Evolutionary conservation across 305 asterid genomes (phyloP), one percentile per base, ranked within the genome.

Genomic region (Fraxinus angustifolia): DNA sequence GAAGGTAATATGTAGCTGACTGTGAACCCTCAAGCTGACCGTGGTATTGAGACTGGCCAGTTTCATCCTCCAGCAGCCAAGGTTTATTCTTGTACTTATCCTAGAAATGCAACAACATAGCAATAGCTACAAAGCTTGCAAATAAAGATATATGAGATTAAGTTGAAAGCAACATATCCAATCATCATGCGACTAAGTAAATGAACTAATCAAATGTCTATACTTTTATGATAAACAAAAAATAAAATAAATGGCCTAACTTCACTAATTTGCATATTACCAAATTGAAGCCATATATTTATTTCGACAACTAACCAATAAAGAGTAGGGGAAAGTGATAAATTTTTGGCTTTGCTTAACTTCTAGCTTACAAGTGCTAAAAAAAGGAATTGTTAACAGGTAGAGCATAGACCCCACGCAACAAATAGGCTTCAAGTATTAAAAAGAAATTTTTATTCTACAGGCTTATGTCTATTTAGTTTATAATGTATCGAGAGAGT

Each of bases 1-100:
- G 83, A 65, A 89, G 89, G 84, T 89, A 88, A 81, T 88, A 89
- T 38, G 85, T 85, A 21, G 92, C 89, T 72, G 91, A 86, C 62
- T 88, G 90, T 35, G 91, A 78, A 50, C 91, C 92, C 82, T 89
- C 91, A 0, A 83, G 89, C 11, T 82, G 90, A 75, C 92, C 91
- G 33, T 82, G 91, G 72, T 71, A 89, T 80, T 88, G 92, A 82
- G 84, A 78, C 50, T 79, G 83, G 23, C 89, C 87, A 10, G 88
- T 81, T 83, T 88, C 91, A 82, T 89, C 92, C 82, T 89, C 90
- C 81, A 89, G 82, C 40, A 88, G 67, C 91, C 92, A 89, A 75
- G 92, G 92, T 84, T 82, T 89, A 76, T 86, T 88, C 86, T 88
- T 89, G 87, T 65, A 89, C 88, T 86, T 89, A 82, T 89, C 92